phyloP scores from a whole-genome alignment of 2,329 filamentous ascomycete species.

The Cadophora sp. region DNA sequence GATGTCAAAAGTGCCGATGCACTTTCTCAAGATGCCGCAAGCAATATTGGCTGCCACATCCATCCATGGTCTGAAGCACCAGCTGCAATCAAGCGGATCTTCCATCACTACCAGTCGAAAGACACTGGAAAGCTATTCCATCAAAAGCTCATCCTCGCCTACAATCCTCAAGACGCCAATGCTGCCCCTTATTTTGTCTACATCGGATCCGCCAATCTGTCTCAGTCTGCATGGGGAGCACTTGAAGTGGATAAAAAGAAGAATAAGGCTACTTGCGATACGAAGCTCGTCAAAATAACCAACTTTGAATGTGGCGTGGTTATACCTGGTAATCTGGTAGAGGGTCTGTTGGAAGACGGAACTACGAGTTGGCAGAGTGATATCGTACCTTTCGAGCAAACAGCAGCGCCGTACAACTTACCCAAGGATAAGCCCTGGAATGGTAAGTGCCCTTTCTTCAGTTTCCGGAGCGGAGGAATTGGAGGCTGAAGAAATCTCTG shows the following conservation, averaged over 20 bases:
- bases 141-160: constrained; percentile 28
- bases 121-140: constrained; percentile 24
- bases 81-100: constrained; percentile 21
- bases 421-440: constrained; percentile 24
- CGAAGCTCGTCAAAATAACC: constrained; percentile 21
- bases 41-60: constrained; percentile 27
- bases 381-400: constrained; percentile 25
- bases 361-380: constrained; percentile 22
- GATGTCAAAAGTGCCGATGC: constrained; percentile 22
- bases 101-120: constrained; percentile 28
- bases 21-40: constrained; percentile 21
- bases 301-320: constrained; percentile 28
- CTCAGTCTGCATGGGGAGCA: constrained; percentile 25
- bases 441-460: constrained; percentile 12
- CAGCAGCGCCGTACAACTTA: constrained; percentile 17
- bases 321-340: constrained; percentile 20
- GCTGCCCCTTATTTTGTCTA: constrained; percentile 23
- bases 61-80: constrained; percentile 26
- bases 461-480: not conserved
- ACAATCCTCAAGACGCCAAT: constrained; percentile 16
- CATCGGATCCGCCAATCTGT: constrained; percentile 26
- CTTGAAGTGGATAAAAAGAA: constrained; percentile 23
- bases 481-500: not conserved
- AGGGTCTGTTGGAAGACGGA: constrained; percentile 20
- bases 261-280: constrained; percentile 23